phyloP scores from a whole-genome alignment of 2,329 filamentous ascomycete species.

The Tolypocladium nubicola region DNA sequence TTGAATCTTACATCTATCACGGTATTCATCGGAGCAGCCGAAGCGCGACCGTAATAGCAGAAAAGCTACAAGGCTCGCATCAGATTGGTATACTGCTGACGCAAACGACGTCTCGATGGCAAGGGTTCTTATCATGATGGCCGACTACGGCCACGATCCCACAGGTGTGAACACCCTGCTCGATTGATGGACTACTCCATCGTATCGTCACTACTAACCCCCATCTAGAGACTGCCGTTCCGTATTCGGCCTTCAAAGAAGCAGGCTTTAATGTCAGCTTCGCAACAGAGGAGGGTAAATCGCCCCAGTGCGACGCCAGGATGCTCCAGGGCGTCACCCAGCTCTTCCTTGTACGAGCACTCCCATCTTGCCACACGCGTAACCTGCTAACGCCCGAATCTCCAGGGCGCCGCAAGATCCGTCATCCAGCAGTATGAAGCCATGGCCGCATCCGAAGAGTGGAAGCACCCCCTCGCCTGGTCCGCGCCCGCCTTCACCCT shows the following conservation, averaged over 20 bases:
- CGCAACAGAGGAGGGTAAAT: constrained; percentile 37
- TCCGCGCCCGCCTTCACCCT: constrained; percentile 30
- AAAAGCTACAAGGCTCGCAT: too few relatives aligned
- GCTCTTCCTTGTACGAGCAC: constrained; percentile 30
- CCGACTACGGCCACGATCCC: constrained; percentile 45
- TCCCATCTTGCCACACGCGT: neutral
- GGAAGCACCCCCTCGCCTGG: constrained; percentile 34
- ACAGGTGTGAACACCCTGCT: constrained; percentile 26
- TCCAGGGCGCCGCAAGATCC: constrained; percentile 31
- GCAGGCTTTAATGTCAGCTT: constrained; percentile 37
- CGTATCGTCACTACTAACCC: neutral
- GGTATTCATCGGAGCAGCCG: neutral
- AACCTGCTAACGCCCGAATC: neutral
- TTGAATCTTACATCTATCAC: neutral
- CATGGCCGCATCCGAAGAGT: constrained; percentile 31
- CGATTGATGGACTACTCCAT: neutral
- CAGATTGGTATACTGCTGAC: neutral
- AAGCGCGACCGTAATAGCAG: too few relatives aligned
- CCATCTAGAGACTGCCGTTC: constrained; percentile 35
- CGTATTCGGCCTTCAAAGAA: constrained; percentile 34
- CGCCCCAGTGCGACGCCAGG: constrained; percentile 35
- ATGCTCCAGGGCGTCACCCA: constrained; percentile 39
- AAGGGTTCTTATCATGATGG: constrained; percentile 38
- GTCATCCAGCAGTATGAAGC: constrained; percentile 29
- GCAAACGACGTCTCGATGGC: constrained; percentile 6